Base-by-base conservation (phyloP, 2,329 filamentous ascomycete genomes). In the Trichothecium sympodiale region DNA sequence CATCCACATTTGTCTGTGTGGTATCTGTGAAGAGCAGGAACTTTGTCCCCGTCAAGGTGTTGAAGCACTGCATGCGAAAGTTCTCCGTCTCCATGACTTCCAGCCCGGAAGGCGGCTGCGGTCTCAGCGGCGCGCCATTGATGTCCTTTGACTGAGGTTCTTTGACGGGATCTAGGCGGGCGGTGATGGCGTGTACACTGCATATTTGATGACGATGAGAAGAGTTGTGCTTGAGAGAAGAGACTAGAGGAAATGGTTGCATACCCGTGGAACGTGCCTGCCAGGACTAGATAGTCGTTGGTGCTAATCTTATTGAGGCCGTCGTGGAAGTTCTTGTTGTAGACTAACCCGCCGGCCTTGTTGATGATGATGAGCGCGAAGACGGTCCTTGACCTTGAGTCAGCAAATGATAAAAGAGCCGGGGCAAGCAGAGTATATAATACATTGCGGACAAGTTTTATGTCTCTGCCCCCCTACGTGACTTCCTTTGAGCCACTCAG, bases 341-440 rank as follows among this genome's bases (percentile, higher is more conserved):
- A 98, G 61, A 98, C 80, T 36, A 98, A 74, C 50, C 91, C 91
- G 41, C 88, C 91, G 45, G 91, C 88, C 72, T 98, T 98, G 71
- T 95, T 96, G 68, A 98, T 94, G 57, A 98, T 82, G 57, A 96
- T 87, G 54, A 98, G 80, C 40, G 88, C 80, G 60, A 93, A 91
- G 58, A 98, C 83, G 46, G 87, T 84, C 91, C 88, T 96, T n/a
- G n/a, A n/a, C n/a, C n/a, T n/a, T n/a, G n/a, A n/a, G n/a, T n/a
- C 6, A 25, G 20, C 20, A 25, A 6, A 10, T 25, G 20, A 25
- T 25, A 10, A 25, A 6, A 6, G 20, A 25, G 20, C 20, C 20
- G 20, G n/a, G n/a, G n/a, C n/a, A n/a, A n/a, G n/a, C n/a, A n/a
- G n/a, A n/a, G n/a, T n/a, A n/a, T n/a, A n/a, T n/a, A n/a, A n/a